Evolutionary conservation across 1,284 basidiomycete species (phyloP).

Genomic region (Leccinum huronense): DNA sequence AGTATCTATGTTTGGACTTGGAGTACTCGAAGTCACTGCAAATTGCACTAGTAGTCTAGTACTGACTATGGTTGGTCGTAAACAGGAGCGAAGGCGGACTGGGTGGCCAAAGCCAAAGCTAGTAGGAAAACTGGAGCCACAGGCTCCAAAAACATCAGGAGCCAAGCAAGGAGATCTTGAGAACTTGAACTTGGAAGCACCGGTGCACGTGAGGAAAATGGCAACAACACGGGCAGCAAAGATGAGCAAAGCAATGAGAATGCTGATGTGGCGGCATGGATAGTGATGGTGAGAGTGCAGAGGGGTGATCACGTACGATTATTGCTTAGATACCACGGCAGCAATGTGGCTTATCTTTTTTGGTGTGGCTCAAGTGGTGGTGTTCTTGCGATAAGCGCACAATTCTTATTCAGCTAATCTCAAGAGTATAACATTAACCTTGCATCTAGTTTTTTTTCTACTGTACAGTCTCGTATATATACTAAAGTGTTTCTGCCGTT

Average conservation of each 20-base stretch:
- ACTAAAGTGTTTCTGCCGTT: neutral
- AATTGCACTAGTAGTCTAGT: too few species aligned
- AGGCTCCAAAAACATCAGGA: too few species aligned
- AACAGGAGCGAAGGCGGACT: too few species aligned
- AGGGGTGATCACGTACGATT: neutral
- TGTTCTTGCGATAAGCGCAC: neutral
- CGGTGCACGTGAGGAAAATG: too few species aligned
- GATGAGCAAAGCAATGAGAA: neutral
- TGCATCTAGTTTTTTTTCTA: neutral
- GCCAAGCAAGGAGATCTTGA: too few species aligned
- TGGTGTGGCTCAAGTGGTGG: neutral
- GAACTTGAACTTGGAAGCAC: too few species aligned
- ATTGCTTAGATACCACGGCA: neutral
- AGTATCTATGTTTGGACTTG: too few species aligned
- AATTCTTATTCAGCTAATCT: neutral
- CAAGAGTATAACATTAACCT: neutral
- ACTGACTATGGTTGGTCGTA: too few species aligned
- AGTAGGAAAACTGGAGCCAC: too few species aligned
- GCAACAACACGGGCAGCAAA: neutral
- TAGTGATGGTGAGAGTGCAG: neutral
- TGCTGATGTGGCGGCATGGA: neutral
- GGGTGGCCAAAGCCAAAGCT: too few species aligned
- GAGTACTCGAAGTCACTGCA: too few species aligned
- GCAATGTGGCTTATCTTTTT: neutral
- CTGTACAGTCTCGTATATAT: neutral